Percentiles rank a stretch among this genome's conserved stretches.
Conservation (phyloP, 495 filamentous ascomycete genomes). For the Penicillium parvum region DNA sequence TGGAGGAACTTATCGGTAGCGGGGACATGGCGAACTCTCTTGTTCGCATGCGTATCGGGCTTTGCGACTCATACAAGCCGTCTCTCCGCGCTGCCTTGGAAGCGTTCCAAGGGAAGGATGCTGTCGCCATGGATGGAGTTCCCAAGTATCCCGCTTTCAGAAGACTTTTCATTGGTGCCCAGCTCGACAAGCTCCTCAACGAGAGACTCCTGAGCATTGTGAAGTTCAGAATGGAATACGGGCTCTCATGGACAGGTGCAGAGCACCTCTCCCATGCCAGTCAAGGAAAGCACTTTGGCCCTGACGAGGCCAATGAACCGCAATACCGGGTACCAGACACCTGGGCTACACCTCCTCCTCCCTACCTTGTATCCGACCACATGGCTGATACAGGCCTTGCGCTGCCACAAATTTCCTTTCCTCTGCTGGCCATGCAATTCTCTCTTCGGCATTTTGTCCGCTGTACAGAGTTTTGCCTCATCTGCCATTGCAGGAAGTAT, state of each 20-base stretch:
- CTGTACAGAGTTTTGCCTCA: constrained; percentile 83
- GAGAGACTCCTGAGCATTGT: constrained; percentile 61
- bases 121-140: neutral
- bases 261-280: constrained; percentile 53
- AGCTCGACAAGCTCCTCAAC: constrained; percentile 67
- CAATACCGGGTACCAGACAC: constrained; percentile 19
- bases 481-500: constrained; percentile 73
- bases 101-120: constrained; percentile 43
- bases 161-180: constrained; percentile 65
- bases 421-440: constrained; percentile 76
- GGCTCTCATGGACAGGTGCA: constrained; percentile 66
- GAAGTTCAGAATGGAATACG: constrained; percentile 49
- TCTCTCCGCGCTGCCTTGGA: constrained; percentile 34
- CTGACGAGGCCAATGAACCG: constrained; percentile 1
- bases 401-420: constrained; percentile 49
- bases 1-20: constrained; percentile 45
- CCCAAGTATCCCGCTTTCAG: constrained; percentile 24
- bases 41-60: constrained; percentile 42
- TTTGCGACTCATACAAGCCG: constrained; percentile 49
- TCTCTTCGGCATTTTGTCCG: constrained; percentile 72
- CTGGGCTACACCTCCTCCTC: constrained; percentile 22
- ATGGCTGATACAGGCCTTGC: constrained; percentile 25
- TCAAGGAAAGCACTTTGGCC: constrained; percentile 26
- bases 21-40: neutral
- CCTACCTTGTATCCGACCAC: constrained; percentile 49